These are phyloP conservation scores for Aureobasidium namibiae DNA, from an alignment of 2,329 filamentous ascomycete species.

Conservation along the genomic window DNA sequence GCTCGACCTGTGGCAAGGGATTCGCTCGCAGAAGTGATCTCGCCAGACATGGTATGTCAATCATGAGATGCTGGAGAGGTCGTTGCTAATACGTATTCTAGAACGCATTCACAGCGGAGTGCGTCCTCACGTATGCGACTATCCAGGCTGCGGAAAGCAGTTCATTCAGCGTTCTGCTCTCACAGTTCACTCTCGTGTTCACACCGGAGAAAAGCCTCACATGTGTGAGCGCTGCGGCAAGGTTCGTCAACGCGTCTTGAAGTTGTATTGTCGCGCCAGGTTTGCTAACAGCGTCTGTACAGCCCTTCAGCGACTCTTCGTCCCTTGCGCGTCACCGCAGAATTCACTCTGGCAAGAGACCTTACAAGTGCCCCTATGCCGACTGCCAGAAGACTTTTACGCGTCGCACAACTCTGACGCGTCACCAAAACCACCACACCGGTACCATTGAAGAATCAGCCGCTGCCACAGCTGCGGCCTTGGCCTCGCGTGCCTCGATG, in stretches of 20 bases:
- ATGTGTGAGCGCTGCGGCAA: conserved; percentile 96
- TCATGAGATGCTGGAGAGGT: conserved; percentile 3
- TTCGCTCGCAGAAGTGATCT: conserved; percentile 93
- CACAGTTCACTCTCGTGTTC: conserved; percentile 89
- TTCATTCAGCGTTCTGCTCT: conserved; percentile 95
- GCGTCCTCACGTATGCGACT: conserved; percentile 87
- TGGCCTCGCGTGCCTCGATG: conserved; percentile 50
- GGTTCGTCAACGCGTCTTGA: conserved; percentile 44
- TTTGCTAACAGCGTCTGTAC: conserved; percentile 4
- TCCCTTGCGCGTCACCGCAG: conserved; percentile 87
- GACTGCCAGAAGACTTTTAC: conserved; percentile 99
- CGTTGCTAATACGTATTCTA: conserved; percentile 35
- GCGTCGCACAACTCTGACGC: conserved; percentile 83
- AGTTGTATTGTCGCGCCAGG: conserved; percentile 11
- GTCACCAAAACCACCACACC: conserved; percentile 92
- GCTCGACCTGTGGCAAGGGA: conserved; percentile 80
- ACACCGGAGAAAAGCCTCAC: conserved; percentile 97
- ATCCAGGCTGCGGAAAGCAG: conserved; percentile 80
- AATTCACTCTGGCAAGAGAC: conserved; percentile 90
- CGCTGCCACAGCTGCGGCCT: conserved; percentile 74
- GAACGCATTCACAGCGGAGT: conserved; percentile 93
- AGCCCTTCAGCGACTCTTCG: conserved; percentile 95
- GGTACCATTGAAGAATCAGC: conserved; percentile 92
- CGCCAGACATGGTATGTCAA: conserved; percentile 74
- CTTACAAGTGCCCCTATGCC: conserved; percentile 94